These are phyloP conservation scores for Stagonosporopsis rhizophila DNA, from an alignment of 2,329 filamentous ascomycete species.

Conservation along the genomic window DNA sequence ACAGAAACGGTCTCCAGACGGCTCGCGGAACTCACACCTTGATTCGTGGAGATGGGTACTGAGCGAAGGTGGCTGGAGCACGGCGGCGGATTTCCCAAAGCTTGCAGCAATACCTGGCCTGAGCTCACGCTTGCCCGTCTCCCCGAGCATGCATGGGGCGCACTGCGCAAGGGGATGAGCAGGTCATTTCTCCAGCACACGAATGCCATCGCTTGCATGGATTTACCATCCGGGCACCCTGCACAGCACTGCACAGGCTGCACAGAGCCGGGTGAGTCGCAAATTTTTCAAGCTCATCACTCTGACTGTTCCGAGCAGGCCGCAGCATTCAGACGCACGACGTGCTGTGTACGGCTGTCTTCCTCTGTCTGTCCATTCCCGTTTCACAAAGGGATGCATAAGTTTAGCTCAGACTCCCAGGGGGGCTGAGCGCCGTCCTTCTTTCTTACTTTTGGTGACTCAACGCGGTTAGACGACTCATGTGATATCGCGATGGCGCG, in stretches of 20 bases:
- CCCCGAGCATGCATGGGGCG: constrained; percentile 26
- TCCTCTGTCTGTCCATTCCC: constrained; percentile 29
- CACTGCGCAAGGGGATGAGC: constrained; percentile 32
- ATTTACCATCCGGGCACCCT: constrained; percentile 13
- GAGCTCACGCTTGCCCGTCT: constrained; percentile 29
- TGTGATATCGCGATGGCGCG: constrained; percentile 49
- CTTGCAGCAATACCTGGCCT: constrained; percentile 33
- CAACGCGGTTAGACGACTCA: constrained; percentile 32
- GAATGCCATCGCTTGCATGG: constrained; percentile 16
- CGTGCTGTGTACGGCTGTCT: constrained; percentile 20
- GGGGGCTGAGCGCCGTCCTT: constrained; percentile 27
- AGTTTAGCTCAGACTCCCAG: constrained; percentile 31
- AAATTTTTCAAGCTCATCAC: constrained; percentile 15
- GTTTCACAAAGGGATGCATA: constrained; percentile 44
- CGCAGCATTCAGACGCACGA: constrained; percentile 8
- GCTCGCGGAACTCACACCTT: constrained; percentile 27
- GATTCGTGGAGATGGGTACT: constrained; percentile 36
- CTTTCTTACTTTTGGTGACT: constrained; percentile 37
- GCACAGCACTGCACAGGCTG: constrained; percentile 16
- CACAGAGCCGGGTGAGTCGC: constrained; percentile 14
- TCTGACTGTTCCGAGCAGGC: constrained; percentile 13
- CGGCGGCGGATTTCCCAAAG: constrained; percentile 23
- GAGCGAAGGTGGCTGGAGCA: constrained; percentile 40
- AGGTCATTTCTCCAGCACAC: constrained; percentile 18
- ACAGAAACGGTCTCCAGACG: constrained; percentile 29